Percentiles rank a stretch among this genome's conserved stretches.
These are phyloP conservation scores for Takakia lepidozioides DNA, from an alignment of 225 moss, liverwort and hornwort genomes.

Conservation along the genomic window DNA sequence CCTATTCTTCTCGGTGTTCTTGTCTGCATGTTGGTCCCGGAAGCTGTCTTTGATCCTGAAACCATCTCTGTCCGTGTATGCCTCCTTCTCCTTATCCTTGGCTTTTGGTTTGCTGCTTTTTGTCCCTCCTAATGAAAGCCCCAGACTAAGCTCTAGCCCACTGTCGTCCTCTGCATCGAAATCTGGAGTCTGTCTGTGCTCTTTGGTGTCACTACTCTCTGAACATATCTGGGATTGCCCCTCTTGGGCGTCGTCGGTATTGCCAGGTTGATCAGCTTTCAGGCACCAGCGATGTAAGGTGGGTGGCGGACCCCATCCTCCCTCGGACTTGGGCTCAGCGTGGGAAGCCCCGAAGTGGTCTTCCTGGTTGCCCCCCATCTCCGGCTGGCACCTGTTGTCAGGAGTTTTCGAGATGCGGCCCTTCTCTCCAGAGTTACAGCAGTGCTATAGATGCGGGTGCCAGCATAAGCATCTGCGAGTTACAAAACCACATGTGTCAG, in stretches of 20 bases:
- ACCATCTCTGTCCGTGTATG: constrained; percentile 20
- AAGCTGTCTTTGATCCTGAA: constrained; percentile 27
- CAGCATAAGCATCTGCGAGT: no score
- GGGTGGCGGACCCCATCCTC: constrained; percentile 35
- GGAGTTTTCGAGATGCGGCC: no score
- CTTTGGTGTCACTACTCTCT: constrained; percentile 15
- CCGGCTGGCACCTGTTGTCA: no score
- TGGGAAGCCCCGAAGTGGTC: no score
- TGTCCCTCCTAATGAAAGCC: constrained; percentile 63
- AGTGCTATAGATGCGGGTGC: no score
- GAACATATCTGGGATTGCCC: constrained; percentile 7
- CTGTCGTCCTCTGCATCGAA: constrained; percentile 62
- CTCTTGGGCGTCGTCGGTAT: neutral
- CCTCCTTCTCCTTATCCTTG: constrained; percentile 29
- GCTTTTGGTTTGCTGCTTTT: constrained; percentile 36
- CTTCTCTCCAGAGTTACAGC: no score
- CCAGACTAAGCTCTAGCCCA: constrained; percentile 72
- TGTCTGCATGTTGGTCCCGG: constrained; percentile 4
- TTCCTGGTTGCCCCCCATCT: no score
- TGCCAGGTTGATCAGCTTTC: constrained; percentile 25
- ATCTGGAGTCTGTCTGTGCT: constrained; percentile 8
- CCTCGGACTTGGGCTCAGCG: no score
- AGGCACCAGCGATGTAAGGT: constrained; percentile 61
- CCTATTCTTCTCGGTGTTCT: constrained; percentile 12
- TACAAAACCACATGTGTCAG: no score